A percentile compares a stretch with the other conserved stretches of the same genome.
These are phyloP conservation scores for Capronia epimyces DNA, from an alignment of 2,329 filamentous ascomycete genomes.

Conservation along the genomic window DNA sequence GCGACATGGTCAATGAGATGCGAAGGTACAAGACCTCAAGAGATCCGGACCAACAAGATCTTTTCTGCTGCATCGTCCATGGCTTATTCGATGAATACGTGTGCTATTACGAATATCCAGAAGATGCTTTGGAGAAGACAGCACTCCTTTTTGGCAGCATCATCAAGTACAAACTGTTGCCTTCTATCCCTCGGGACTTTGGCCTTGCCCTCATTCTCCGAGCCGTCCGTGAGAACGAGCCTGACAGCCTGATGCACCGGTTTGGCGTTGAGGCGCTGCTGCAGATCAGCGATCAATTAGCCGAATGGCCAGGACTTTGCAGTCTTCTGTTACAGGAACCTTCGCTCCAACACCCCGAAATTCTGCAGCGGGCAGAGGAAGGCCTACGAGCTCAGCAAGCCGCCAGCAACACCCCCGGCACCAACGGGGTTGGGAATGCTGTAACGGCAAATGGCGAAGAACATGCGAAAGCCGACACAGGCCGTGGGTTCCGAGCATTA, in stretches of 20 bases:
- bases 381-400: constrained; percentile 58
- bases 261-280: constrained; percentile 93
- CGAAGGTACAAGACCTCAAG: constrained; percentile 82
- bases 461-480: constrained; percentile 52
- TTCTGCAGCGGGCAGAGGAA: constrained; percentile 75
- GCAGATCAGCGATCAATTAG: constrained; percentile 74
- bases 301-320: constrained; percentile 95
- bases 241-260: constrained; percentile 91
- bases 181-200: constrained; percentile 82
- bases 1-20: constrained; percentile 77
- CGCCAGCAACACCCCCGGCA: constrained; percentile 43
- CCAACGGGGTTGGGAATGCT: constrained; percentile 41
- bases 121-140: constrained; percentile 93
- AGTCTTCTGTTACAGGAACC: constrained; percentile 76
- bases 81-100: constrained; percentile 95
- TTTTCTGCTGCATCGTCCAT: constrained; percentile 98
- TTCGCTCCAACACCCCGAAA: constrained; percentile 75
- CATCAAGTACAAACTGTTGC: constrained; percentile 87
- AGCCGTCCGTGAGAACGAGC: constrained; percentile 76
- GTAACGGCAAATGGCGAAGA: constrained; percentile 69
- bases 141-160: constrained; percentile 95
- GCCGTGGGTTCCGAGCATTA: constrained; percentile 68
- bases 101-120: constrained; percentile 89
- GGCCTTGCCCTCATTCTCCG: constrained; percentile 98
- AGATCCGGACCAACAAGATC: constrained; percentile 78